A percentile compares a stretch with the other conserved stretches of the same genome.
Conservation (phyloP, 495 filamentous ascomycete genomes). For the Trichocladium uniseriatum region DNA sequence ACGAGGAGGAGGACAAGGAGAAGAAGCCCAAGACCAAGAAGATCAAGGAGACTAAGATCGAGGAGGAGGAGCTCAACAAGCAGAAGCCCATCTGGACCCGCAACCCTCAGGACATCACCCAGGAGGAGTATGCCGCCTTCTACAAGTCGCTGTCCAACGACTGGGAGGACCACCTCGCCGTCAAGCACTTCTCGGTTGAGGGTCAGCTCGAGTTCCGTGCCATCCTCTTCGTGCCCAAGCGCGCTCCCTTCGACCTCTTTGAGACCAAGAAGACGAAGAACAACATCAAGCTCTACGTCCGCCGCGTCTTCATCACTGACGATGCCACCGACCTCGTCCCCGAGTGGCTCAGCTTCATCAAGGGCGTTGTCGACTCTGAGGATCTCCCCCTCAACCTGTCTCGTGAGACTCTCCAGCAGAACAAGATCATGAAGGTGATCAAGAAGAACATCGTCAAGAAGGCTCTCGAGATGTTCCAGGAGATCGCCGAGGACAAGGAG, state of each 20-base stretch:
- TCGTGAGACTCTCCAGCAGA: conserved; percentile 99
- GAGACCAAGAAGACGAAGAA: conserved; percentile 99
- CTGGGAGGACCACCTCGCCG: conserved; percentile 98
- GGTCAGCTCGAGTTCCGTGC: conserved; percentile 99
- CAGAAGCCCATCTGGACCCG: conserved; percentile 98
- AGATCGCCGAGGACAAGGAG: conserved; percentile 98
- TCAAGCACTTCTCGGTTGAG: conserved; percentile 99
- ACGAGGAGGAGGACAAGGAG: conserved; percentile 71
- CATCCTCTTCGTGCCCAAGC: conserved; percentile 99
- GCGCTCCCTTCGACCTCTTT: conserved; percentile 98
- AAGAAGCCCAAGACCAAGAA: conserved; percentile 99
- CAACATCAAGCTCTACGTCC: conserved; percentile 99
- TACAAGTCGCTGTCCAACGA: conserved; percentile 99
- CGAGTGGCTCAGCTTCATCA: conserved; percentile 98
- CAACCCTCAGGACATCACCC: conserved; percentile 89
- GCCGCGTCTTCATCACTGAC: conserved; percentile 99
- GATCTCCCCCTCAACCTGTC: conserved; percentile 98
- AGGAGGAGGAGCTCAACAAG: conserved; percentile 99
- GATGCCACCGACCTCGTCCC: conserved; percentile 98
- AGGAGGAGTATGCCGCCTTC: conserved; percentile 96
- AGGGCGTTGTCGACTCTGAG: conserved; percentile 99
- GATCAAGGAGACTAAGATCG: conserved; percentile 94
- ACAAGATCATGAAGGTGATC: conserved; percentile 99
- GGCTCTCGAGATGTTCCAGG: conserved; percentile 95
- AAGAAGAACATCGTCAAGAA: conserved; percentile 99